These are phyloP conservation scores for Colletotrichum horii DNA, from an alignment of 2,329 filamentous ascomycete species.

Conservation along the genomic window DNA sequence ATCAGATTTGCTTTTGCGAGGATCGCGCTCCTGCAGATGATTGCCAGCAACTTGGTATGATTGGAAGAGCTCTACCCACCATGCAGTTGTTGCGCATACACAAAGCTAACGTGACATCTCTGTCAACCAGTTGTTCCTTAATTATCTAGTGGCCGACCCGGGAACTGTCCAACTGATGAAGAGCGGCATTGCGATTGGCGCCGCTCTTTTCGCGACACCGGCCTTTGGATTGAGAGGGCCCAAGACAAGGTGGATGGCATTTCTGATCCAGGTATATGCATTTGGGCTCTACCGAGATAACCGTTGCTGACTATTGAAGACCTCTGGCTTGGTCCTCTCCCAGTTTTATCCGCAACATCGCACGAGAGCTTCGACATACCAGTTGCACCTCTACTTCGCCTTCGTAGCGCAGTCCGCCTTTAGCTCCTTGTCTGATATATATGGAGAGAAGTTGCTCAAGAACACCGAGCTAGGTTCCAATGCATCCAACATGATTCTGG, in stretches of 20 bases:
- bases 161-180: constrained; percentile 34
- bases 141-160: constrained; percentile 32
- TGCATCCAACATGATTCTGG: constrained; percentile 33
- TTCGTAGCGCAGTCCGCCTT: constrained; percentile 33
- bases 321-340: constrained; percentile 32
- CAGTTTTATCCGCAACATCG: constrained; percentile 31
- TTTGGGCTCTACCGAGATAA: too few relatives aligned
- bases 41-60: constrained; percentile 35
- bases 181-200: constrained; percentile 33
- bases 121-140: constrained; percentile 30
- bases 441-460: constrained; percentile 36
- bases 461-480: constrained; percentile 31
- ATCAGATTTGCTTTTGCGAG: constrained; percentile 31
- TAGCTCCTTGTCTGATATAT: constrained; percentile 33
- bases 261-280: constrained; percentile 29
- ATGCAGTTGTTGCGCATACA: background rate
- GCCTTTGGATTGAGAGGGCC: constrained; percentile 27
- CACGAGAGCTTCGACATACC: constrained; percentile 26
- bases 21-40: constrained; percentile 34
- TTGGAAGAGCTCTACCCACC: background rate
- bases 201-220: constrained; percentile 29
- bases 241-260: constrained; percentile 34
- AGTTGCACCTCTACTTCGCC: constrained; percentile 30
- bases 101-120: background rate
- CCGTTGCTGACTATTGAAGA: background rate